Percentiles rank a stretch among this genome's conserved stretches.
Conservation (phyloP, 2,329 filamentous ascomycete species). For the Leptographium flavum region DNA sequence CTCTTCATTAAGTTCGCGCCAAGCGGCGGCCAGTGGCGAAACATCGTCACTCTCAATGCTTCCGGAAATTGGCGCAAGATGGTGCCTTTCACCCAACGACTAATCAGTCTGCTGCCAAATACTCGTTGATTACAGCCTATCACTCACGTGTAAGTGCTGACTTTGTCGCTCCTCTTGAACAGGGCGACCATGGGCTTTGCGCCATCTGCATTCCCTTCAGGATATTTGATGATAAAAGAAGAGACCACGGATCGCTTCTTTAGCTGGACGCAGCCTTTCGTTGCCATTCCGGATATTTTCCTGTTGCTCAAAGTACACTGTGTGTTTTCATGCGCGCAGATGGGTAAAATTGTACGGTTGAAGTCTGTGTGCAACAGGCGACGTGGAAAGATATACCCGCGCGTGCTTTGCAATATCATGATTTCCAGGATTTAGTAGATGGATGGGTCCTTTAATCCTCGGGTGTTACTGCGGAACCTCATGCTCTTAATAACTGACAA, state of each 20-base stretch:
- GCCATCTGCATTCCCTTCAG: slow-evolving; percentile 18
- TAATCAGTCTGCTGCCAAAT: too few species aligned
- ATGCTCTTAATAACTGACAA: neutral
- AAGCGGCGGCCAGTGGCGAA: slow-evolving; percentile 40
- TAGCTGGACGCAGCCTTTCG: slow-evolving; percentile 2
- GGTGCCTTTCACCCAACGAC: slow-evolving; percentile 24
- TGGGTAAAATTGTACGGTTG: too few species aligned
- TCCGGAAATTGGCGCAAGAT: slow-evolving; percentile 48
- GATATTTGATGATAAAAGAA: slow-evolving; percentile 35
- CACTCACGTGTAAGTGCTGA: slow-evolving; percentile 43
- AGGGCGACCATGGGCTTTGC: slow-evolving; percentile 37
- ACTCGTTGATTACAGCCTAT: too few species aligned
- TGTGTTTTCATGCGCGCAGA: neutral
- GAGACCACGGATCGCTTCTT: slow-evolving; percentile 29
- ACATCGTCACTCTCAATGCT: slow-evolving; percentile 39
- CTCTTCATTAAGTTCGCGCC: slow-evolving; percentile 49
- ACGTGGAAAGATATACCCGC: neutral
- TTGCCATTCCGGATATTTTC: neutral
- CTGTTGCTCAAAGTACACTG: neutral
- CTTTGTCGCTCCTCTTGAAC: slow-evolving; percentile 45
- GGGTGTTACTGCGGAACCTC: neutral
- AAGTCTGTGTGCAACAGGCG: neutral
- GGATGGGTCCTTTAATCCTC: neutral
- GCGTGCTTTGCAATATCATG: neutral
- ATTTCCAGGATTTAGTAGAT: neutral